phyloP scores from a whole-genome alignment of 1,284 basidiomycete species.

The Rhizoctonia solani region DNA sequence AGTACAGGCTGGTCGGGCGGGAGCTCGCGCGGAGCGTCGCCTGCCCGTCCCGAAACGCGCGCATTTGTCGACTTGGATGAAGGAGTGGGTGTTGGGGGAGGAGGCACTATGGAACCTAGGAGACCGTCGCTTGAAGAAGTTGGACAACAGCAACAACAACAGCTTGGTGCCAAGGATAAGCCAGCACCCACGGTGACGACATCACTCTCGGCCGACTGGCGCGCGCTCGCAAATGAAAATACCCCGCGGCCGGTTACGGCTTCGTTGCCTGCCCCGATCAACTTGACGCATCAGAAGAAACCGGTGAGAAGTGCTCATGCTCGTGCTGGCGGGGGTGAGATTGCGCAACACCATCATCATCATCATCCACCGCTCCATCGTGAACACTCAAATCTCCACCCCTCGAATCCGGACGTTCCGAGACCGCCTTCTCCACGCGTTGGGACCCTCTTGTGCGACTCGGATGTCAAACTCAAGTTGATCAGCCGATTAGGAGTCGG shows the following conservation, averaged over 20 bases:
- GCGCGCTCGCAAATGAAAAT: background rate
- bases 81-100: background rate
- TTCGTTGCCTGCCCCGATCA: constrained; percentile 9
- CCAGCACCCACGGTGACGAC: background rate
- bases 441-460: background rate
- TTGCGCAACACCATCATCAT: background rate
- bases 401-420: background rate
- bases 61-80: constrained; percentile 23
- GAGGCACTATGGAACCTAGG: background rate
- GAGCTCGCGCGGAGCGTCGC: constrained; percentile 19
- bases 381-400: constrained; percentile 9
- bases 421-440: background rate
- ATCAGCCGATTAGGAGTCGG: constrained; percentile 67
- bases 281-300: background rate
- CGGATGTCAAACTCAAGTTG: constrained; percentile 44
- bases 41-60: background rate
- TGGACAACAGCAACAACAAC: no score
- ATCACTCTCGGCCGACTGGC: background rate
- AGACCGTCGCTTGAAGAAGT: background rate
- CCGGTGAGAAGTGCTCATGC: constrained; percentile 2
- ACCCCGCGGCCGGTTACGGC: background rate
- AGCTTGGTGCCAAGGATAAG: no score
- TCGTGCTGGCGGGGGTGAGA: no score
- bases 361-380: background rate
- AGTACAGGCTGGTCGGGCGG: constrained; percentile 6